Evolutionary conservation across 345 rosid species (phyloP).

Genomic region (Leavenworthia alabamica): DNA sequence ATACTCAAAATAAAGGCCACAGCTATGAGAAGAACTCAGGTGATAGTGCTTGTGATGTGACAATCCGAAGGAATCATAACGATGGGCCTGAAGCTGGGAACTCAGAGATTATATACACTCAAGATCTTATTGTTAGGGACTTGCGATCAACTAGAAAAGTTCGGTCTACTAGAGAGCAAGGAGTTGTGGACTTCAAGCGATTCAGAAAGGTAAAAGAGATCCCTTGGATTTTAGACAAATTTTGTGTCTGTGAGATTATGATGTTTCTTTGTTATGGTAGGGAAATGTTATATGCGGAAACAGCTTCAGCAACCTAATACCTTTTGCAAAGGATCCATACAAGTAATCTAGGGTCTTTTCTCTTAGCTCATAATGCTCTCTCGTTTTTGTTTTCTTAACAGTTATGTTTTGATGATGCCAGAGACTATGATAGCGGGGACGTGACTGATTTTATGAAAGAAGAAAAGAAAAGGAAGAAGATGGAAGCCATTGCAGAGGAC

Average conservation of each 20-base stretch:
- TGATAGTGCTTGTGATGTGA: slow-evolving; percentile 27
- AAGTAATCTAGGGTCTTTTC: slow-evolving; percentile 28
- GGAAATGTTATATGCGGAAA: slow-evolving; percentile 63
- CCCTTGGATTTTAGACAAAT: slow-evolving; percentile 3
- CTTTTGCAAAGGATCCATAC: slow-evolving; percentile 76
- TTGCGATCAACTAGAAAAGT: slow-evolving; percentile 21
- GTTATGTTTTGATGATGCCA: slow-evolving; percentile 25
- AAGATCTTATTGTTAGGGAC: slow-evolving; percentile 52
- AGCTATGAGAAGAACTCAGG: slow-evolving; percentile 4
- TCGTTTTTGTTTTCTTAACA: background rate
- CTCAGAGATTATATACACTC: slow-evolving; percentile 67
- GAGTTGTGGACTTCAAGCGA: slow-evolving; percentile 59
- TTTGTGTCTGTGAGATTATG: background rate
- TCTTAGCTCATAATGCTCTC: slow-evolving; percentile 1
- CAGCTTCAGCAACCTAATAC: slow-evolving; percentile 79
- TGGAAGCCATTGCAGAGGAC: slow-evolving; percentile 88
- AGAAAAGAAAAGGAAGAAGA: slow-evolving; percentile 78
- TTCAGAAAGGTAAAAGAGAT: slow-evolving; percentile 66
- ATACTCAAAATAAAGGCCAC: slow-evolving; percentile 13
- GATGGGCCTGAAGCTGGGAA: slow-evolving; percentile 51
- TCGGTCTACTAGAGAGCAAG: slow-evolving; percentile 27
- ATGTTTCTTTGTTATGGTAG: slow-evolving; percentile 29
- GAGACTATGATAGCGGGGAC: slow-evolving; percentile 52
- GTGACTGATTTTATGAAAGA: slow-evolving; percentile 51
- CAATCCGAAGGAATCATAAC: slow-evolving; percentile 30